Evolutionary conservation across 1,284 basidiomycete species (phyloP), one percentile per base, ranked within the genome.

Genomic region (Puccinia horiana): DNA sequence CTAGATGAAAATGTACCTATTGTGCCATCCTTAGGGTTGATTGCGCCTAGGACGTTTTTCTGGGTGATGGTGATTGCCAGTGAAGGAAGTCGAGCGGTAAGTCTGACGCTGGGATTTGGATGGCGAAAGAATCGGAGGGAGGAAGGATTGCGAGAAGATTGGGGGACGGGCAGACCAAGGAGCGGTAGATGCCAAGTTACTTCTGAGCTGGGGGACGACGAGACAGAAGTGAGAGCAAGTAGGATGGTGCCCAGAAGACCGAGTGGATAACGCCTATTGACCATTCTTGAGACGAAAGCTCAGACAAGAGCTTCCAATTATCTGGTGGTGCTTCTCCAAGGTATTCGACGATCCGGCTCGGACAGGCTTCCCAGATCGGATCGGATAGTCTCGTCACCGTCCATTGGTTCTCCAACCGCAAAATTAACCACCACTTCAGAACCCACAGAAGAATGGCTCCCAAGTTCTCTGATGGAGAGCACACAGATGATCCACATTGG

Each of bases 171-270:
- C 11, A 54, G 70, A 75, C 79, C 79, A 12, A 81, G 58, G 2
- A 81, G 42, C 35, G 70, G 70, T n/a, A 81, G 72, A 75, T 81
- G 79, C 79, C 79, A 81, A 26, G 79, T 81, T 1, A 67, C 40
- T 32, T 63, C 58, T 61, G 75, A 40, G 37, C 54, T 58, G 20
- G 52, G 54, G 35, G 47, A 42, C 3, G 47, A 73, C 18, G 29
- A 35, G 70, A 35, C 29, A 23, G 49, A 16, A 11, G 47, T 29
- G 49, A 73, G 61, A 63, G 12, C 1, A 6, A 73, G 70, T 12
- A 47, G 1, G 47, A 73, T 2, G 70, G 20, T 35, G 70, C 11
- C 20, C 12, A 73, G 40, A 1, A 69, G 42, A 47, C 40, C 42
- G 26, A 69, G 65, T 5, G 65, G 65, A 44, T 26, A 69, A 44